phyloP scores from a whole-genome alignment of 2,329 filamentous ascomycete genomes.

The Aspergillus fijiensis region DNA sequence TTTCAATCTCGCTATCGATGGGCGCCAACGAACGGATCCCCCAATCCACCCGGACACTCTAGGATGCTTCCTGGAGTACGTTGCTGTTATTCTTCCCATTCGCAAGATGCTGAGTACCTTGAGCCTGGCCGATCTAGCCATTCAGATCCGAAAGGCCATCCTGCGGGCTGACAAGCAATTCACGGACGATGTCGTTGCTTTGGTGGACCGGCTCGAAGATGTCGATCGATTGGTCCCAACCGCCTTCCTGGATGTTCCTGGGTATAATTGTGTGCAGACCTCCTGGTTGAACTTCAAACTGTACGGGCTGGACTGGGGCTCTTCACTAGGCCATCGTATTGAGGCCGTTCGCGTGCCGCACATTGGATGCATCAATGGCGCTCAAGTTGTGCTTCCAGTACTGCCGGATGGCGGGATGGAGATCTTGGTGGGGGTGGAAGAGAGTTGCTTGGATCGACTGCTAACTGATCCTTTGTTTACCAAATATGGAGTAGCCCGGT shows the following conservation, averaged over 20 bases:
- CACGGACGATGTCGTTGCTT: slow-evolving; percentile 27
- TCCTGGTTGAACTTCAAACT: slow-evolving; percentile 37
- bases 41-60: slow-evolving; percentile 38
- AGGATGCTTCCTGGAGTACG: slow-evolving; percentile 43
- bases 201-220: slow-evolving; percentile 35
- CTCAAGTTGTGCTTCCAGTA: slow-evolving; percentile 33
- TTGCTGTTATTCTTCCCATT: slow-evolving; percentile 24
- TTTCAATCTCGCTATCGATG: slow-evolving; percentile 42
- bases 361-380: slow-evolving; percentile 35
- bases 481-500: slow-evolving; percentile 23
- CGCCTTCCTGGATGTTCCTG: slow-evolving; percentile 39
- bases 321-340: slow-evolving; percentile 28
- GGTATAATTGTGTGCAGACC: slow-evolving; percentile 35
- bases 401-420: slow-evolving; percentile 37
- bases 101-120: slow-evolving; percentile 30
- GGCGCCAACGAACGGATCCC: slow-evolving; percentile 36
- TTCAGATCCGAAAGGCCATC: slow-evolving; percentile 36
- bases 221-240: slow-evolving; percentile 34
- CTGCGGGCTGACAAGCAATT: slow-evolving; percentile 32
- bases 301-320: slow-evolving; percentile 37
- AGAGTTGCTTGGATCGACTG: slow-evolving; percentile 28
- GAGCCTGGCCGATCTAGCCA: slow-evolving; percentile 36
- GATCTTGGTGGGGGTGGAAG: slow-evolving; percentile 36
- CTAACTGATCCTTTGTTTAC: slow-evolving; percentile 32
- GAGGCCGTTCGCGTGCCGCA: slow-evolving; percentile 33